Percentiles rank a stretch among this genome's conserved stretches.
These are phyloP conservation scores for Phalaenopsis hybrid DNA, from an alignment of 116 monocot species.

Conservation along the genomic window DNA sequence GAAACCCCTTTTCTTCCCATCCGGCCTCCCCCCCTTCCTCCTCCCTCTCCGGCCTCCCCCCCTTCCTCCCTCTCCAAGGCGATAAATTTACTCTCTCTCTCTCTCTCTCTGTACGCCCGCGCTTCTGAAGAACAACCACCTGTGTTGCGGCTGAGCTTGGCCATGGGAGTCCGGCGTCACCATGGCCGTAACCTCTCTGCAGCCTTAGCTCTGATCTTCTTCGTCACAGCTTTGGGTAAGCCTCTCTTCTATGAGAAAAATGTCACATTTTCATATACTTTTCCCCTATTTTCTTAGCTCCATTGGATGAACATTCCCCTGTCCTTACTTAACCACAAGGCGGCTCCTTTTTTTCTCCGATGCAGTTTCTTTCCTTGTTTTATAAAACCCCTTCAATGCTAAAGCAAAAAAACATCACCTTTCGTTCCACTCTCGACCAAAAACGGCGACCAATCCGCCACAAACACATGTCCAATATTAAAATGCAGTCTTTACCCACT, in stretches of 20 bases:
- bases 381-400: not conserved
- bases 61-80: not conserved
- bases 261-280: not conserved
- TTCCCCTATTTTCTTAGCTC: not conserved
- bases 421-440: not conserved
- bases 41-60: not conserved
- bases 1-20: not conserved
- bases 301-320: not conserved
- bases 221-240: slow-evolving; percentile 39
- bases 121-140: slow-evolving; percentile 8
- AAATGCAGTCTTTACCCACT: not conserved
- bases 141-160: slow-evolving; percentile 3
- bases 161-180: slow-evolving; percentile 31
- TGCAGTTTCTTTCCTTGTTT: not conserved
- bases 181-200: slow-evolving; percentile 21
- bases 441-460: not conserved
- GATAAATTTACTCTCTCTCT: not conserved
- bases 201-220: slow-evolving; percentile 34
- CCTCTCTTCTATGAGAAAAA: not conserved
- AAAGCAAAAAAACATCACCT: not conserved
- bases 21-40: not conserved
- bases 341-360: not conserved
- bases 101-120: not conserved
- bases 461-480: too few species aligned
- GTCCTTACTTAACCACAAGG: too few species aligned